phyloP scores from a whole-genome alignment of 176 grass and related monocot species.

The Aegilops speltoides region DNA sequence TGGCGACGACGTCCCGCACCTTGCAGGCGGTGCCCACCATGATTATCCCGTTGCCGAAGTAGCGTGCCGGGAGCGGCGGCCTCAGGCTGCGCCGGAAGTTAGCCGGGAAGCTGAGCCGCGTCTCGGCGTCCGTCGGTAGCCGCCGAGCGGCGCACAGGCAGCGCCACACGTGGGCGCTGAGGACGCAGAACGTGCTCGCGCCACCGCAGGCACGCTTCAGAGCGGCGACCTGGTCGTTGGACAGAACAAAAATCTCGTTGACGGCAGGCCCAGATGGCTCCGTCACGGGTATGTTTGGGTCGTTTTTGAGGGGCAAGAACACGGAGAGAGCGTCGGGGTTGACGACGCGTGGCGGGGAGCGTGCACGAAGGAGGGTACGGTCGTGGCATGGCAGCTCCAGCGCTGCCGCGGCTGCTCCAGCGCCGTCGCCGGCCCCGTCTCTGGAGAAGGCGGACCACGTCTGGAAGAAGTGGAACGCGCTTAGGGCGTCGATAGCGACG shows the following conservation, averaged over 20 bases:
- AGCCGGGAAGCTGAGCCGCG: not conserved
- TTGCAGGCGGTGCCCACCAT: not conserved
- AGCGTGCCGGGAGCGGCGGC: not conserved
- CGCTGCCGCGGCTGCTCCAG: not conserved
- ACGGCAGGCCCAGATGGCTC: not conserved
- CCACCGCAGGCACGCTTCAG: not conserved
- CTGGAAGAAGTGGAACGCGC: constrained; percentile 34
- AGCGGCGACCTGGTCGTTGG: not conserved
- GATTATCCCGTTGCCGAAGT: not conserved
- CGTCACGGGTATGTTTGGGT: not conserved
- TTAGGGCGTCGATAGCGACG: constrained; percentile 15
- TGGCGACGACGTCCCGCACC: not conserved
- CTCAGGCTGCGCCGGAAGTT: not conserved
- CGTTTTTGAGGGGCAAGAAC: not conserved
- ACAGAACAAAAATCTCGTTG: not conserved
- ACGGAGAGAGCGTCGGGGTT: constrained; percentile 14
- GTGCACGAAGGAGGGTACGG: constrained; percentile 37
- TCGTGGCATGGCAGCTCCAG: constrained; percentile 31
- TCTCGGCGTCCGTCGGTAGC: not conserved
- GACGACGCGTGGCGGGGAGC: constrained; percentile 22
- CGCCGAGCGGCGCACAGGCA: not conserved
- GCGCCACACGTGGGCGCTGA: not conserved
- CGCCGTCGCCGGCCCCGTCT: not conserved
- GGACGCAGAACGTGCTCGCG: not conserved
- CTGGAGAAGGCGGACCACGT: constrained; percentile 24